Percentiles rank a stretch among this genome's conserved stretches.
These are phyloP conservation scores for Dryas octopetala DNA, from an alignment of 306 rosid genomes.

Conservation along the genomic window DNA sequence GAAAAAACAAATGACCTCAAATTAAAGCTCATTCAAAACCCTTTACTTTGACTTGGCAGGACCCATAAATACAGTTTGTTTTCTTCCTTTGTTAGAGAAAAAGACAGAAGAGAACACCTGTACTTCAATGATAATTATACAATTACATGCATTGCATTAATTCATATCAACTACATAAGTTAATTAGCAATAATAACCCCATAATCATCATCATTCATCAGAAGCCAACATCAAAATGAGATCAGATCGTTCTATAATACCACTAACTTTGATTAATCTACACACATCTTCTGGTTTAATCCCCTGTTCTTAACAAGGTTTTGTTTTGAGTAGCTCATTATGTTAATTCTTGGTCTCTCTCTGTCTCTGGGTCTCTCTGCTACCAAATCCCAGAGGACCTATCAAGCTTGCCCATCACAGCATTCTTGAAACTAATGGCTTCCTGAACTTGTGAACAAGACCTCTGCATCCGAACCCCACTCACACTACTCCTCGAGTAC, in stretches of 20 bases:
- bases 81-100: not conserved
- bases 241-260: not conserved
- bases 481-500: slow-evolving; percentile 59
- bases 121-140: not conserved
- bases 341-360: too few species aligned
- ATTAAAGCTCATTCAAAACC: not conserved
- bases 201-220: not conserved
- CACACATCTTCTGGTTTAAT: not conserved
- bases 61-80: not conserved
- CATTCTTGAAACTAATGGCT: slow-evolving; percentile 73
- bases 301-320: not conserved
- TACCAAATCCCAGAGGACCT: slow-evolving; percentile 42
- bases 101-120: not conserved
- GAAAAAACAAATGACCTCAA: not conserved
- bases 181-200: not conserved
- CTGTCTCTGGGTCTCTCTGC: not conserved
- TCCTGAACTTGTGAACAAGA: slow-evolving; percentile 79
- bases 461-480: slow-evolving; percentile 83
- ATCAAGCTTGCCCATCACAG: slow-evolving; percentile 70
- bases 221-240: slow-evolving; percentile 1
- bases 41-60: not conserved
- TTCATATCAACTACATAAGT: not conserved
- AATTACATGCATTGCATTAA: not conserved
- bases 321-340: too few species aligned
- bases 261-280: slow-evolving; percentile 16